phyloP scores from a whole-genome alignment of 2,329 filamentous ascomycete genomes.

The Hypoxylon sp. region DNA sequence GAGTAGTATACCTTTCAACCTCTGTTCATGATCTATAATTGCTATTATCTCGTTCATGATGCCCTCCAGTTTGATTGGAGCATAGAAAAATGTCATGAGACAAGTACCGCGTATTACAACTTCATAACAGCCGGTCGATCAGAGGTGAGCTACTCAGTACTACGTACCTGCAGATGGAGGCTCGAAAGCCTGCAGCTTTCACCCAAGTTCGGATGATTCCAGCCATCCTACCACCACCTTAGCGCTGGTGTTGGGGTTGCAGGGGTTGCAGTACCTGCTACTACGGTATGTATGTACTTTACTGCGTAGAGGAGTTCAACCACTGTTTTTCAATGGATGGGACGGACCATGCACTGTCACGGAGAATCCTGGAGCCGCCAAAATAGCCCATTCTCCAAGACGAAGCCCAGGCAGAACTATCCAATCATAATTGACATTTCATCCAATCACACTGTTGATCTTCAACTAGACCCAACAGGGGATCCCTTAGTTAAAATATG shows the following conservation, averaged over 20 bases:
- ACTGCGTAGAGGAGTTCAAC: not conserved
- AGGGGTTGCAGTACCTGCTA: conserved; percentile 17
- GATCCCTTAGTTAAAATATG: conserved; percentile 11
- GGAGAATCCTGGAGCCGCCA: conserved; percentile 31
- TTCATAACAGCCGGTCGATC: conserved; percentile 25
- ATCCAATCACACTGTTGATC: conserved; percentile 17
- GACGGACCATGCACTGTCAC: conserved; percentile 18
- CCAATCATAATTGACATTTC: conserved; percentile 28
- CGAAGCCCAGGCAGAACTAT: conserved; percentile 13
- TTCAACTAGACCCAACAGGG: conserved; percentile 1
- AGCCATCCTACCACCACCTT: conserved; percentile 10
- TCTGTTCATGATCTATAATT: conserved; percentile 5
- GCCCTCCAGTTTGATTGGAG: conserved; percentile 25
- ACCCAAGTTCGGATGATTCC: conserved; percentile 10
- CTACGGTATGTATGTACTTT: too few relatives aligned
- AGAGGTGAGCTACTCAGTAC: conserved; percentile 25
- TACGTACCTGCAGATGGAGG: conserved; percentile 41
- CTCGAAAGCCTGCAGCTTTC: conserved; percentile 27
- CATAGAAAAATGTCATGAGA: conserved; percentile 36
- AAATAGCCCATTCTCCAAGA: conserved; percentile 9
- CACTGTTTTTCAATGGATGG: conserved; percentile 37
- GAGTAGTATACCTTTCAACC: conserved; percentile 10
- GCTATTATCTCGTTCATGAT: conserved; percentile 13
- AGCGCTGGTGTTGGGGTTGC: conserved; percentile 24
- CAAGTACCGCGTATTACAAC: conserved; percentile 27